Evolutionary conservation across 2,329 filamentous ascomycete genomes (phyloP).

Genomic region (Alternaria gaisen): DNA sequence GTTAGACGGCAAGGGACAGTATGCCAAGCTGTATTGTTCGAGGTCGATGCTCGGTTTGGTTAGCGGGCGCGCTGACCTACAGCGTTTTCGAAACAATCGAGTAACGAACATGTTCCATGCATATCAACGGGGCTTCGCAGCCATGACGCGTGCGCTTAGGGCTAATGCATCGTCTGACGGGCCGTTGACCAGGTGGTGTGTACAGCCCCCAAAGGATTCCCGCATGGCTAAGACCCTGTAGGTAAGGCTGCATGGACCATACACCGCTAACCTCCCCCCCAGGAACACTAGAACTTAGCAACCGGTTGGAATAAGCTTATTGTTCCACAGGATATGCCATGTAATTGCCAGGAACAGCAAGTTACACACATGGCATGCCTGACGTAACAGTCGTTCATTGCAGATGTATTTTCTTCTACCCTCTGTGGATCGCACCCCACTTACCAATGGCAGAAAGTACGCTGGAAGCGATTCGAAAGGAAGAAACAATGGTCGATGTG

Average conservation of each 20-base stretch:
- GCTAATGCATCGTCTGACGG: conserved; percentile 28
- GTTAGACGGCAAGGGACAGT: conserved; percentile 14
- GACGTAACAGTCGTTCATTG: background rate
- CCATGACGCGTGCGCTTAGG: conserved; percentile 25
- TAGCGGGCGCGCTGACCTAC: conserved; percentile 25
- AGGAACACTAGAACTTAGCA: conserved; percentile 24
- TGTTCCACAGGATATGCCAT: conserved; percentile 27
- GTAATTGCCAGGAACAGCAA: conserved; percentile 4
- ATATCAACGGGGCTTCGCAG: conserved; percentile 37
- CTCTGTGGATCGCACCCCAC: background rate
- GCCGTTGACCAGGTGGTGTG: conserved; percentile 20
- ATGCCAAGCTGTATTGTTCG: conserved; percentile 16
- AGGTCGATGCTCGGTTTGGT: conserved; percentile 22
- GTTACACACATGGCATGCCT: conserved; percentile 1
- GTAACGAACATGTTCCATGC: conserved; percentile 32
- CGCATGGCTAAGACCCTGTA: conserved; percentile 26
- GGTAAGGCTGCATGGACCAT: conserved; percentile 41
- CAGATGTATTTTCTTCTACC: background rate
- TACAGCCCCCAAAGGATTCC: conserved; percentile 29
- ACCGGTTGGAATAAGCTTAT: conserved; percentile 38
- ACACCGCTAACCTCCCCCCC: conserved; percentile 38
- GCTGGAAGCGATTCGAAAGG: background rate
- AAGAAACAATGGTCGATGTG: background rate
- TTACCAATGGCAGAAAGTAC: background rate
- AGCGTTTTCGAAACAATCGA: conserved; percentile 18